A percentile compares a stretch with the other conserved stretches of the same genome.
Conservation (phyloP, 352 stramenopile species). For the Globisporangium barbulae region DNA sequence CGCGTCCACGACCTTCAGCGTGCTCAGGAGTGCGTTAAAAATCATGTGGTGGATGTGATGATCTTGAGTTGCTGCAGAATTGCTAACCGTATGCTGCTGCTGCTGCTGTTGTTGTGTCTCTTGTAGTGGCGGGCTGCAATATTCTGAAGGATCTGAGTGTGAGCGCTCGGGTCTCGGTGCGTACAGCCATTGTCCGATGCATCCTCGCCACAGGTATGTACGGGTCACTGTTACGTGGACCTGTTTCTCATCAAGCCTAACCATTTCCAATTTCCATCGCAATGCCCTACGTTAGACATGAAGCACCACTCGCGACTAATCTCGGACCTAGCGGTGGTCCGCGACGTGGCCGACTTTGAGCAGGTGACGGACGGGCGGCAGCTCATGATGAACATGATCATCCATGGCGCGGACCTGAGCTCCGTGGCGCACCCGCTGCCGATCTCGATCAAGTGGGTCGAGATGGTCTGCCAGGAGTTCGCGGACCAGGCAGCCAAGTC, state of each 20-base stretch:
- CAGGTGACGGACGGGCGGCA: conserved; percentile 60
- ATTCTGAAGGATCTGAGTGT: conserved; percentile 54
- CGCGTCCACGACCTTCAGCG: conserved; percentile 66
- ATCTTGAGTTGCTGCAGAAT: background rate
- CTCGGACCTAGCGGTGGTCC: conserved; percentile 41
- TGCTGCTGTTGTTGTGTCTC: background rate
- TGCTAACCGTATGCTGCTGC: background rate
- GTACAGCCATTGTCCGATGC: conserved; percentile 65
- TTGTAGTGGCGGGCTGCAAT: conserved; percentile 45
- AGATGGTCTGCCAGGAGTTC: conserved; percentile 79
- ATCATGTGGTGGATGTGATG: background rate
- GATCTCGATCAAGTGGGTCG: conserved; percentile 63
- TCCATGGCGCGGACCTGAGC: conserved; percentile 73
- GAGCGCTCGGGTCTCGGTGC: conserved; percentile 37
- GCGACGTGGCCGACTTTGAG: conserved; percentile 47
- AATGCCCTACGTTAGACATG: conserved; percentile 40
- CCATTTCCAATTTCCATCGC: background rate
- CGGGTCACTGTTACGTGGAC: background rate
- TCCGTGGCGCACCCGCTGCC: conserved; percentile 48
- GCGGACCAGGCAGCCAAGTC: conserved; percentile 62
- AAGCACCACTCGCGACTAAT: conserved; percentile 78
- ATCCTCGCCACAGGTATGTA: conserved; percentile 55
- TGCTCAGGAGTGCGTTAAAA: conserved; percentile 44
- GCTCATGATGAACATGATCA: conserved; percentile 80
- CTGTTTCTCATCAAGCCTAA: background rate